A percentile compares a stretch with the other conserved stretches of the same genome.
Conservation (phyloP, 1,284 basidiomycete genomes). For the Fistulinella cinereoalba region DNA sequence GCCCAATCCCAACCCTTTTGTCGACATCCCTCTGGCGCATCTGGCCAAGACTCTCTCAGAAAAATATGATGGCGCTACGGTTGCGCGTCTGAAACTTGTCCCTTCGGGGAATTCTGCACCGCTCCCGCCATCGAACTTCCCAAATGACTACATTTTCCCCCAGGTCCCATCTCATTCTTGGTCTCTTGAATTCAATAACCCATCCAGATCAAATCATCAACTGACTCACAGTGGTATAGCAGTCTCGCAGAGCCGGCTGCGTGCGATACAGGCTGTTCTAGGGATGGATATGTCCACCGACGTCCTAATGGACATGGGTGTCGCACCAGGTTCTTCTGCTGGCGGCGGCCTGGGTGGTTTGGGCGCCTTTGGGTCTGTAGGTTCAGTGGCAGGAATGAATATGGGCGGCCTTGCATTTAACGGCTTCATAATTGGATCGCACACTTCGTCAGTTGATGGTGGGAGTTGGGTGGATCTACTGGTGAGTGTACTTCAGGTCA, state of each 20-base stretch:
- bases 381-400: slow-evolving; percentile 29
- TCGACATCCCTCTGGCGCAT: slow-evolving; percentile 51
- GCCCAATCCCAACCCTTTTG: slow-evolving; percentile 12
- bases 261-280: slow-evolving; percentile 40
- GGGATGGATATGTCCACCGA: slow-evolving; percentile 21
- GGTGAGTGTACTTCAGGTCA: slow-evolving; percentile 38
- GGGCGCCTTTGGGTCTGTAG: slow-evolving; percentile 27
- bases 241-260: slow-evolving; percentile 67
- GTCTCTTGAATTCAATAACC: slow-evolving; percentile 65
- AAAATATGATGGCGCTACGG: slow-evolving; percentile 46
- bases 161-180: slow-evolving; percentile 44
- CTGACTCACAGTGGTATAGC: slow-evolving; percentile 51
- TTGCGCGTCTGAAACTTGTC: slow-evolving; percentile 56
- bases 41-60: slow-evolving; percentile 47
- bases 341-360: slow-evolving; percentile 19
- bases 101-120: slow-evolving; percentile 24
- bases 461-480: slow-evolving; percentile 69
- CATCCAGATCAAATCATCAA: slow-evolving; percentile 38
- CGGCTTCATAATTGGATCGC: slow-evolving; percentile 24
- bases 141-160: slow-evolving; percentile 23
- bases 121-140: slow-evolving; percentile 15
- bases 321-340: slow-evolving; percentile 11
- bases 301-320: slow-evolving; percentile 26
- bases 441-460: slow-evolving; percentile 17
- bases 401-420: slow-evolving; percentile 51